A percentile compares a stretch with the other conserved stretches of the same genome.
These are phyloP conservation scores for Vitis amurensis DNA, from an alignment of 164 flowering plant species.

Conservation along the genomic window DNA sequence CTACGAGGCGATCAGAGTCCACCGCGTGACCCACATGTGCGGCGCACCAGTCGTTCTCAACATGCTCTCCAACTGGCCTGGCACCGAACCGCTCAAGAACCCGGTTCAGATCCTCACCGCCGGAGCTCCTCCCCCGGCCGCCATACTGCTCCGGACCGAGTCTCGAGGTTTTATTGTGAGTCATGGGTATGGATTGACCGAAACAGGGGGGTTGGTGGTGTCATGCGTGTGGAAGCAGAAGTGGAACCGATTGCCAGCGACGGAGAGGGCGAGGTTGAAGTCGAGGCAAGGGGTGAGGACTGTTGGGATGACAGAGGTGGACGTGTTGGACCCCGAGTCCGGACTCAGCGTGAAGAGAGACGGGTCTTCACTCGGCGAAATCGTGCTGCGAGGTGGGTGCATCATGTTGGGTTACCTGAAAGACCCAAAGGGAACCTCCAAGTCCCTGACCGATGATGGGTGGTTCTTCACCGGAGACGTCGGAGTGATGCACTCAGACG, in stretches of 20 bases:
- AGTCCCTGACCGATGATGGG: constrained; percentile 16
- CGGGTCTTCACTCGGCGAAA: constrained; percentile 29
- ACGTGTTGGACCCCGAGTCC: constrained; percentile 28
- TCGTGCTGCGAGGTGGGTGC: constrained; percentile 25
- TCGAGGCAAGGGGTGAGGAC: constrained; percentile 37
- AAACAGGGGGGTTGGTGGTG: constrained; percentile 26
- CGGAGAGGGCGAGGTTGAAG: constrained; percentile 29
- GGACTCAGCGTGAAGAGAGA: constrained; percentile 19
- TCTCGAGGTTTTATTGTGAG: constrained; percentile 29
- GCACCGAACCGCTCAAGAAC: neutral
- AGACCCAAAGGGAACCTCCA: constrained; percentile 23
- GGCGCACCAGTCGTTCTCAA: constrained; percentile 30
- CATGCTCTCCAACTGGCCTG: constrained; percentile 19
- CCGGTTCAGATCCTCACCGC: constrained; percentile 27
- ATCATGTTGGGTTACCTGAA: constrained; percentile 36
- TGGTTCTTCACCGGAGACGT: constrained; percentile 35
- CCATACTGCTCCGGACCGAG: constrained; percentile 26
- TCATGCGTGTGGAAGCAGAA: constrained; percentile 31
- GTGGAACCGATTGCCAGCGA: constrained; percentile 28
- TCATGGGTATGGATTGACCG: constrained; percentile 36
- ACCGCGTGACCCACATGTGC: constrained; percentile 29
- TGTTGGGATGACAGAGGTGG: constrained; percentile 14
- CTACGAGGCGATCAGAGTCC: constrained; percentile 7
- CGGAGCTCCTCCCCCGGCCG: constrained; percentile 32
- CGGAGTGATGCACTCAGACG: constrained; percentile 34